Evolutionary conservation across 2,329 filamentous ascomycete genomes (phyloP), one percentile per base, ranked within the genome.

Genomic region (Cercospora sp.): DNA sequence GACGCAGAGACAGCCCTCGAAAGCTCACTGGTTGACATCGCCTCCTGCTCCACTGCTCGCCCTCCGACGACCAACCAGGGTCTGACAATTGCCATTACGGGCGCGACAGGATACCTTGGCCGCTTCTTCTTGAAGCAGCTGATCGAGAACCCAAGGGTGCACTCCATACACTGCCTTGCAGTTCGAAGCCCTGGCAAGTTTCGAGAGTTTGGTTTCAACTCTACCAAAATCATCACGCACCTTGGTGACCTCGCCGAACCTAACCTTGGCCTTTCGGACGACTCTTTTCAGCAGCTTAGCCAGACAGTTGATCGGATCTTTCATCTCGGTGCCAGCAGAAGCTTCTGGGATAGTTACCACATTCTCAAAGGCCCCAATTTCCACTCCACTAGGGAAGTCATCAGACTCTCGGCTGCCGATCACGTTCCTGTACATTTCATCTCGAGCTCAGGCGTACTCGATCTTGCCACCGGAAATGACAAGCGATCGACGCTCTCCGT

Each of bases 21-120:
- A 12, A 9, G 33, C 33, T 40, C 33, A 9, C 16, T 40, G 9
- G 3, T 40, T 40, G 33, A 40, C 4, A 13, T 40, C 33, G 16
- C 10, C 33, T 40, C 33, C 33, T 12, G 33, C 16, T 10, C 33
- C 10, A 13, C 16, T 12, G 8, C 33, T 5, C 33, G 33, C 33
- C 3, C 33, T 40, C 33, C 33, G 16, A 40, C 33, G 33, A 12
- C 33, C 33, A 40, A 40, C 10, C 10, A 10, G 9, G 36, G 36
- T 20, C 16, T 53, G 4, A 18, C 28, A 5, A 33, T 63, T 18
- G n/a, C 48, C 18, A 18, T 63, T 6, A 53, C 60, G 16, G 60
- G 60, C 12, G 40, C 60, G 6, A 63, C 60, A 20, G 30, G 60
- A 13, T 63, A 48, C 20, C 42, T 63, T 5, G 60, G 60, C 36